These are phyloP conservation scores for Trametes sanguinea DNA, from an alignment of 768 basidiomycete species.

Conservation along the genomic window DNA sequence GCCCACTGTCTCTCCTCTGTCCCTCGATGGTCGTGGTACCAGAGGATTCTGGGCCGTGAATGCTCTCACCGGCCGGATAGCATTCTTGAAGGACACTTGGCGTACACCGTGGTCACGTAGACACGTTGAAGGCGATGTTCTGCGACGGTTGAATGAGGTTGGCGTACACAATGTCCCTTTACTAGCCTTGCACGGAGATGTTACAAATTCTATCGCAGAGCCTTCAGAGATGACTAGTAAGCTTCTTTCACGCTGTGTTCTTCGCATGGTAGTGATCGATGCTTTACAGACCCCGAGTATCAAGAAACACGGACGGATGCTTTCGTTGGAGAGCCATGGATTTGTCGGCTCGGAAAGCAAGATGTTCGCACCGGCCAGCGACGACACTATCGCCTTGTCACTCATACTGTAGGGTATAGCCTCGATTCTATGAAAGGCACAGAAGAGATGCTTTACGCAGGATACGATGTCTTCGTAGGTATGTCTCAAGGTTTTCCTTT, in stretches of 20 bases:
- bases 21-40: conserved; percentile 6
- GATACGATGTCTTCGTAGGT: conserved; percentile 4
- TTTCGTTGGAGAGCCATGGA: background rate
- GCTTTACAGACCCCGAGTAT: background rate
- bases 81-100: conserved; percentile 19
- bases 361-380: background rate
- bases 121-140: conserved; percentile 1
- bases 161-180: conserved; percentile 7
- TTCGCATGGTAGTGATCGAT: no score
- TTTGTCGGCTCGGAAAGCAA: background rate
- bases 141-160: background rate
- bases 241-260: no score
- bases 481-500: no score
- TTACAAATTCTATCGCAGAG: background rate
- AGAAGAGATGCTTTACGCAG: conserved; percentile 4
- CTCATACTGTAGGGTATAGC: background rate
- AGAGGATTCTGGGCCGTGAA: conserved; percentile 18
- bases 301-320: background rate
- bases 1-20: conserved; percentile 1
- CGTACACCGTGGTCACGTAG: background rate
- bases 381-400: background rate
- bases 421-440: conserved; percentile 2
- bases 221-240: no score
- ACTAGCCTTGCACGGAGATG: conserved; percentile 6
- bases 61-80: background rate